These are phyloP conservation scores for Corynascus novoguineensis DNA, from an alignment of 495 filamentous ascomycete species.

Conservation along the genomic window DNA sequence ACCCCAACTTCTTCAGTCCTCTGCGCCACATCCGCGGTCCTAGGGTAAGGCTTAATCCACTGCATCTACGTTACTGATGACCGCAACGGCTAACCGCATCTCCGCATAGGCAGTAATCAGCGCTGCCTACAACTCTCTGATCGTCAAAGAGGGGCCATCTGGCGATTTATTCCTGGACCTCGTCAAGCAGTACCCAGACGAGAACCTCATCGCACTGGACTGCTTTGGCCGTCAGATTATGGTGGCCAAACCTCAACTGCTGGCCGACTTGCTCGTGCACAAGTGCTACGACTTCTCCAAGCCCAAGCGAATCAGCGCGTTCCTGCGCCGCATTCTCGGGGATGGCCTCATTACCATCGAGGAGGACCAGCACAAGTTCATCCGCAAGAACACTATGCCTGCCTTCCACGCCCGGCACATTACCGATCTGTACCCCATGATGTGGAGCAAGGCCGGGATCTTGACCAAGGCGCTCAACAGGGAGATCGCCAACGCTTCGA, in stretches of 20 bases:
- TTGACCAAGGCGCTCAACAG: constrained; percentile 13
- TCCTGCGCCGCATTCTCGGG: constrained; percentile 62
- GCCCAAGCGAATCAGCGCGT: constrained; percentile 50
- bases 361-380: constrained; percentile 74
- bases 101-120: background rate
- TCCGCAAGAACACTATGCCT: constrained; percentile 73
- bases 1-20: constrained; percentile 5
- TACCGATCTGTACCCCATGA: constrained; percentile 75
- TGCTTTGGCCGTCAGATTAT: background rate
- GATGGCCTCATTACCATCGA: constrained; percentile 73
- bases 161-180: constrained; percentile 6
- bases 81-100: background rate
- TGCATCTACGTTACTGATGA: too few species aligned
- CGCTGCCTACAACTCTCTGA: background rate
- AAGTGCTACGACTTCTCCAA: constrained; percentile 76
- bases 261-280: constrained; percentile 59
- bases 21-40: constrained; percentile 1
- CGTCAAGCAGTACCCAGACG: background rate
- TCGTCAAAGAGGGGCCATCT: constrained; percentile 2
- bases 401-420: constrained; percentile 83
- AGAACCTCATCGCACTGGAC: background rate
- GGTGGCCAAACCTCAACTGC: constrained; percentile 10
- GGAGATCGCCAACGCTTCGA: constrained; percentile 25
- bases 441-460: constrained; percentile 64
- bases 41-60: background rate